Evolutionary conservation across 176 grass and related monocot genomes (phyloP).

Genomic region (Ensete glaucum): DNA sequence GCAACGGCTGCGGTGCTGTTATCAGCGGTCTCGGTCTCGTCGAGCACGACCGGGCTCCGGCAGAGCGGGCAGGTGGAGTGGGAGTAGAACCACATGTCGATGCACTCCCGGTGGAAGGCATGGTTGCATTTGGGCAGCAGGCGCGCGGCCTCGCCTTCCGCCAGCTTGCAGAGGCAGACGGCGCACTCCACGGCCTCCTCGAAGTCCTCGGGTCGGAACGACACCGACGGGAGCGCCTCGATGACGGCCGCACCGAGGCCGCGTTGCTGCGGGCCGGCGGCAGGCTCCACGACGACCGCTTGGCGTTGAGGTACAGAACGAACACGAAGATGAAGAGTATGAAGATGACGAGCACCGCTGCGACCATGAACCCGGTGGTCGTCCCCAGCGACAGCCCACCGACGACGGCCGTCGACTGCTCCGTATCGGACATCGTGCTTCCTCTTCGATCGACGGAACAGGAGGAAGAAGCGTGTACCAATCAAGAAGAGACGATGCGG

Average conservation of each 20-base stretch:
- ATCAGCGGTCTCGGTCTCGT: neutral
- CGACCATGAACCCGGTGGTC: neutral
- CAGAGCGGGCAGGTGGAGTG: constrained; percentile 9
- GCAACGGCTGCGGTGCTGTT: neutral
- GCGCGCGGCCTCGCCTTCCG: neutral
- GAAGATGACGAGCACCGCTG: neutral
- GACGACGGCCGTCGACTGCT: neutral
- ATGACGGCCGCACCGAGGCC: neutral
- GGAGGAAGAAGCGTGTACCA: too few relatives aligned
- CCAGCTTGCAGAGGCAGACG: neutral
- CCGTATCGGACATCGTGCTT: neutral
- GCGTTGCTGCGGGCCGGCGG: neutral
- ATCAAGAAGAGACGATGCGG: too few relatives aligned
- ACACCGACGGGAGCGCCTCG: neutral
- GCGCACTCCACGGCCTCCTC: neutral
- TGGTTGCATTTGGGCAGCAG: constrained; percentile 3
- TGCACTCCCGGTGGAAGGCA: neutral
- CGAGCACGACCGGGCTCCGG: neutral
- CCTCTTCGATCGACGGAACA: too few relatives aligned
- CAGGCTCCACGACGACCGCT: neutral
- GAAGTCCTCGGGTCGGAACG: neutral
- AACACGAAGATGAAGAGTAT: neutral
- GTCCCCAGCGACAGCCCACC: neutral
- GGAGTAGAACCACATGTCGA: constrained; percentile 9
- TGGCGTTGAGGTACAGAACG: neutral